These are phyloP conservation scores for Stephania yunnanensis DNA, from an alignment of 164 flowering plant genomes.

Conservation along the genomic window DNA sequence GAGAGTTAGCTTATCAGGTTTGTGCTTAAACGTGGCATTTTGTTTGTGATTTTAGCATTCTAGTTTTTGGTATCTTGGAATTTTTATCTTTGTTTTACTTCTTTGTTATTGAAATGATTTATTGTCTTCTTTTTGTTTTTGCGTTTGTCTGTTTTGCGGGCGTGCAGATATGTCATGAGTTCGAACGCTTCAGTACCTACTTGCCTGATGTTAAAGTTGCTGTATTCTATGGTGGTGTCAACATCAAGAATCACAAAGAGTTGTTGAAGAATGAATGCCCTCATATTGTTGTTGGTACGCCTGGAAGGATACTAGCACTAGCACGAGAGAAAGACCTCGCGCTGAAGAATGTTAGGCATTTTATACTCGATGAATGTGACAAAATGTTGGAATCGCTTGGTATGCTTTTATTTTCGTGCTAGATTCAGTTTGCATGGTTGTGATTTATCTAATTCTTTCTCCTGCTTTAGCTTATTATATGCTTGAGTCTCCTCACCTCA, in stretches of 20 bases:
- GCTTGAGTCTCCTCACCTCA: conserved; percentile 1
- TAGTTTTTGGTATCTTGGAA: not conserved
- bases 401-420: conserved; percentile 17
- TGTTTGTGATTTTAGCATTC: not conserved
- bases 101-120: not conserved
- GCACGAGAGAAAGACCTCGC: conserved; percentile 84
- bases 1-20: conserved; percentile 86
- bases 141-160: not conserved
- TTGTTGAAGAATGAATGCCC: conserved; percentile 92
- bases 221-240: conserved; percentile 96
- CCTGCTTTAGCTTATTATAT: too few relatives aligned
- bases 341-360: conserved; percentile 91
- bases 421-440: not conserved
- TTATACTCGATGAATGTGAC: conserved; percentile 97
- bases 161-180: conserved; percentile 89
- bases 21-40: not conserved
- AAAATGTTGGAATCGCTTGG: conserved; percentile 99
- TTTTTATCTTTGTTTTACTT: not conserved
- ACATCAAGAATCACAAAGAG: conserved; percentile 81
- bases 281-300: conserved; percentile 97
- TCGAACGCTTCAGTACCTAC: conserved; percentile 91
- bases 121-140: not conserved
- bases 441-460: not conserved
- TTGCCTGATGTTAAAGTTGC: conserved; percentile 84
- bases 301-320: conserved; percentile 84